Evolutionary conservation across 164 flowering plant species (phyloP).

Genomic region (Magnolia officinalis): DNA sequence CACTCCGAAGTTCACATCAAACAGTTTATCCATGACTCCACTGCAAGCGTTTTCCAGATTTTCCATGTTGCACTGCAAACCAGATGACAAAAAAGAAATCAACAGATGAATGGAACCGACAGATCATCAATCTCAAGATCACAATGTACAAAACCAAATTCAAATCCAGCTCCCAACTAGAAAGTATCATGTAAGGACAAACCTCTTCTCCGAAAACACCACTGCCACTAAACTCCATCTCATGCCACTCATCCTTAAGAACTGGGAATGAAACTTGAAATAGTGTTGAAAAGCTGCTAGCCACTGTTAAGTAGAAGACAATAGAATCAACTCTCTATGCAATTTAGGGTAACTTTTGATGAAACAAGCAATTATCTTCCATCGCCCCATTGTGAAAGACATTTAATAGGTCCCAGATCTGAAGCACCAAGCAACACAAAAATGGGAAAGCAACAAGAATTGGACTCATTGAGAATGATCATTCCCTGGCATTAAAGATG

Average conservation of each 20-base stretch:
- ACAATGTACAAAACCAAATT: neutral
- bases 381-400: neutral
- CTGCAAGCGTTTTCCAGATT: slow-evolving; percentile 38
- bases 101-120: neutral
- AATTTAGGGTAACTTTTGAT: neutral
- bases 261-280: slow-evolving; percentile 51
- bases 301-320: slow-evolving; percentile 22
- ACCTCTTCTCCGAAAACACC: slow-evolving; percentile 43
- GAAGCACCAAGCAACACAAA: neutral
- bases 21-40: slow-evolving; percentile 37
- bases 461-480: too few relatives aligned
- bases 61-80: slow-evolving; percentile 43
- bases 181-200: neutral
- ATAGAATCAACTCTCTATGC: neutral
- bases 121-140: neutral
- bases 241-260: slow-evolving; percentile 51
- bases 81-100: slow-evolving; percentile 1
- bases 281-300: slow-evolving; percentile 24
- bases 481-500: too few relatives aligned
- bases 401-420: neutral
- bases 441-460: too few relatives aligned
- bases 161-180: too few relatives aligned
- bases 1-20: slow-evolving; percentile 29
- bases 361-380: neutral
- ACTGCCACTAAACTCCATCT: slow-evolving; percentile 26